Evolutionary conservation across 1,284 basidiomycete genomes (phyloP), one percentile per base, ranked within the genome.

Genomic region (Leccinum angustisporum): DNA sequence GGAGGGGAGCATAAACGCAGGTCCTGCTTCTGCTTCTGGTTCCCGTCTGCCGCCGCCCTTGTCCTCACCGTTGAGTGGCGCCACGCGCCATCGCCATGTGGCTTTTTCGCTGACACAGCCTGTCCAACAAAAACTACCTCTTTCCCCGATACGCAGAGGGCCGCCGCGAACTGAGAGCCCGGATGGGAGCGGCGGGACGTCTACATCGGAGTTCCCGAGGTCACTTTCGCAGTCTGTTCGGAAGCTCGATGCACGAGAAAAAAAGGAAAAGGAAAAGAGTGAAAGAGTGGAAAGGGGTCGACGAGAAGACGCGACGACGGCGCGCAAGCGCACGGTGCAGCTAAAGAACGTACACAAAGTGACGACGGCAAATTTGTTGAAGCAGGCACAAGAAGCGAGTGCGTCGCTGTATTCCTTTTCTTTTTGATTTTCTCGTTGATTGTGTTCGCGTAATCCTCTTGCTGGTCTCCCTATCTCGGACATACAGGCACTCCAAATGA

Each of bases 261-360:
- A 30, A 10, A 59, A 25, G 51, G 63, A 40, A 10, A 60, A 43
- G 51, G 61, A 56, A 27, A 51, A 46, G 46, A 6, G 46, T 8
- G 30, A 31, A 27, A 38, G 30, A 13, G 30, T 4, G 34, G 34
- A 30, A 40, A 16, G 40, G 31, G 25, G 14, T 3, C 53, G 16
- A 34, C n/a, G 51, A 25, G 36, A 5, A 18, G 34, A 40, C 5
- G 18, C 13, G 8, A 10, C 1, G 31, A 65, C 68, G 16, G 71
- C 71, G 5, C 73, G 71, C 58, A 72, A 72, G 38, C 59, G 36
- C 0, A 63, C 70, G 25, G 31, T 33, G 2, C 61, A 46, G 8
- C 40, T 53, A 4, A 71, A 43, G 14, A 58, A 61, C 33, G 5
- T 61, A 16, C 59, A 10, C 30, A 64, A 40, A 13, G 68, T 66